These are phyloP conservation scores for Athelia psychrophila DNA, from an alignment of 1,284 basidiomycete species.

Conservation along the genomic window DNA sequence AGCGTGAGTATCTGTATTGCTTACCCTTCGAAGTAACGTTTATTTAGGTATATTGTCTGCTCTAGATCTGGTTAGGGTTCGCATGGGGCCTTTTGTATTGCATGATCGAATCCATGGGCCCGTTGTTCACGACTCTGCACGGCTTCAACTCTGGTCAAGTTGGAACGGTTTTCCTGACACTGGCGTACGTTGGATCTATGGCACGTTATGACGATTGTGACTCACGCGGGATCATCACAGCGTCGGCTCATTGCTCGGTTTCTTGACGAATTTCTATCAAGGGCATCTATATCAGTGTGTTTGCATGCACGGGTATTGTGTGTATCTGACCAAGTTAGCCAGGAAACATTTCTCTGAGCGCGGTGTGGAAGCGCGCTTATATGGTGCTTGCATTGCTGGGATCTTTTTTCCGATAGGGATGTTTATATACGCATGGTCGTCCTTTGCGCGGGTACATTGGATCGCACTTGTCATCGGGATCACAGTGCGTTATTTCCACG, in stretches of 20 bases:
- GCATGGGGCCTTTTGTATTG: conserved; percentile 78
- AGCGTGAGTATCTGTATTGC: conserved; percentile 44
- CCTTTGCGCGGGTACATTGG: conserved; percentile 51
- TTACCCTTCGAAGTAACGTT: conserved; percentile 31
- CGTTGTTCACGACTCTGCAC: conserved; percentile 61
- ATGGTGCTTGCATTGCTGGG: conserved; percentile 63
- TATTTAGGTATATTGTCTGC: background rate
- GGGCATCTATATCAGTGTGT: conserved; percentile 60
- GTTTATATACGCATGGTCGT: conserved; percentile 67
- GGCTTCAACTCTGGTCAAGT: conserved; percentile 62
- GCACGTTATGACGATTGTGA: background rate
- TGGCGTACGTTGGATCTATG: conserved; percentile 43
- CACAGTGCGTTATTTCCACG: conserved; percentile 27
- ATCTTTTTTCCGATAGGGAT: conserved; percentile 62
- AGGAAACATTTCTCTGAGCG: conserved; percentile 53
- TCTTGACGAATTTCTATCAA: conserved; percentile 57
- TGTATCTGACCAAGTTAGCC: conserved; percentile 7
- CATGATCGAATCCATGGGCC: conserved; percentile 63
- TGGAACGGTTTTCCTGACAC: conserved; percentile 59
- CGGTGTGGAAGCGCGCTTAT: conserved; percentile 76
- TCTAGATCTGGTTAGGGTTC: conserved; percentile 74
- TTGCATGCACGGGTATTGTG: background rate
- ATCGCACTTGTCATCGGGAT: conserved; percentile 54
- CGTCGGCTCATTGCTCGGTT: conserved; percentile 60
- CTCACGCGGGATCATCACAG: conserved; percentile 34